phyloP scores from a whole-genome alignment of 2,329 filamentous ascomycete species.

The Sclerotiophoma versabilis region DNA sequence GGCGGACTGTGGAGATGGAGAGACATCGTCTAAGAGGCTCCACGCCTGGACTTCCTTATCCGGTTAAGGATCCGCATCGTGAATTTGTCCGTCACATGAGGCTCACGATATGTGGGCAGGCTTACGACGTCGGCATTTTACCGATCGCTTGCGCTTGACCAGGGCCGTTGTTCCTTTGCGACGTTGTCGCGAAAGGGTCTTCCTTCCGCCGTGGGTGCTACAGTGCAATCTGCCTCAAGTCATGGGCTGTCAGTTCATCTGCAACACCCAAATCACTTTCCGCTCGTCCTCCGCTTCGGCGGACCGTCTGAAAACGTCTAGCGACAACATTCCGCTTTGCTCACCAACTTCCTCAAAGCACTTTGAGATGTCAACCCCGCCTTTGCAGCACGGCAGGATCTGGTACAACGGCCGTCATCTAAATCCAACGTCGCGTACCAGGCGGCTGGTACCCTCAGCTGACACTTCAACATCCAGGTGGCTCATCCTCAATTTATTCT shows the following conservation, averaged over 20 bases:
- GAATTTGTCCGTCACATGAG: slow-evolving; percentile 22
- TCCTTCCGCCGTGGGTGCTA: not conserved
- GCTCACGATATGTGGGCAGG: slow-evolving; percentile 17
- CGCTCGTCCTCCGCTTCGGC: slow-evolving; percentile 15
- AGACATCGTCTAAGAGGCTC: slow-evolving; percentile 2
- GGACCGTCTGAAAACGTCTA: slow-evolving; percentile 12
- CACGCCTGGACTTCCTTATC: slow-evolving; percentile 16
- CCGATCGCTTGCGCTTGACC: slow-evolving; percentile 16
- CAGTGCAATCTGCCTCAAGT: slow-evolving; percentile 6
- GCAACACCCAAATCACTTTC: not conserved
- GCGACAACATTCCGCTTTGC: slow-evolving; percentile 10
- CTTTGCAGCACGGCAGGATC: slow-evolving; percentile 23
- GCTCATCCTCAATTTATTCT: slow-evolving; percentile 15
- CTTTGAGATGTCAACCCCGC: slow-evolving; percentile 16
- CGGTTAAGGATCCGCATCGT: slow-evolving; percentile 22
- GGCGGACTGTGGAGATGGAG: slow-evolving; percentile 8
- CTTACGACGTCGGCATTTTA: slow-evolving; percentile 14
- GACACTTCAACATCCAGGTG: slow-evolving; percentile 5
- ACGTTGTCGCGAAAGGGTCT: not conserved
- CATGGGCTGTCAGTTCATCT: slow-evolving; percentile 7
- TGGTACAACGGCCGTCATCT: slow-evolving; percentile 30
- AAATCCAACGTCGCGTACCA: slow-evolving; percentile 26
- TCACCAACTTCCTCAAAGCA: slow-evolving; percentile 10
- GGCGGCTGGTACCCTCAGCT: slow-evolving; percentile 30
- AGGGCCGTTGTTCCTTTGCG: slow-evolving; percentile 5